A percentile compares a stretch with the other conserved stretches of the same genome.
phyloP scores from a whole-genome alignment of 1,139 yeast species.

The Pichia sp. region DNA sequence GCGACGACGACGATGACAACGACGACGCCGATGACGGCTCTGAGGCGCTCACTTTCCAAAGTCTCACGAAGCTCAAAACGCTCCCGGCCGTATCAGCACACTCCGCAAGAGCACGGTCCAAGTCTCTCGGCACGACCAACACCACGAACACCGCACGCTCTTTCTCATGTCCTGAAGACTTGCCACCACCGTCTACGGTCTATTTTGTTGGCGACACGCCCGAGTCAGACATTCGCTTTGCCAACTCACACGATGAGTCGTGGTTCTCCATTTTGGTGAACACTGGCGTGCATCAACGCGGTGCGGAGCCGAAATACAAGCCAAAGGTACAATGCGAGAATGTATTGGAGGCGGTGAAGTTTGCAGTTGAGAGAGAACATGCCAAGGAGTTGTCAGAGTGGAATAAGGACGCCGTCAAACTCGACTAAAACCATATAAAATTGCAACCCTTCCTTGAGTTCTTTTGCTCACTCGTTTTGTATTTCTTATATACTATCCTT shows the following conservation, averaged over 20 bases:
- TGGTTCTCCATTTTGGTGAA: slow-evolving; percentile 83
- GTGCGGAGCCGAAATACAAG: slow-evolving; percentile 68
- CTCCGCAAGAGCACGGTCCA: no score
- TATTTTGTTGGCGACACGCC: slow-evolving; percentile 94
- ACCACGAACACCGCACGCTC: no score
- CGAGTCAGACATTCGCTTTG: slow-evolving; percentile 81
- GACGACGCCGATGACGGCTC: slow-evolving; percentile 29
- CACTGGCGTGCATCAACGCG: slow-evolving; percentile 81
- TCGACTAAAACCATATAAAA: not conserved
- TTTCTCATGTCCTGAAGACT: no score
- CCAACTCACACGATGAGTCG: slow-evolving; percentile 74
- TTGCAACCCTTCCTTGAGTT: no score
- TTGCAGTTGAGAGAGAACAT: slow-evolving; percentile 78
- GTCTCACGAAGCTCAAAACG: no score
- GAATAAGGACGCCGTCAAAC: slow-evolving; percentile 34
- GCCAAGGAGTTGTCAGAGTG: slow-evolving; percentile 62
- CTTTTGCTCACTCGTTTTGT: no score
- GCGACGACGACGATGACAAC: slow-evolving; percentile 28
- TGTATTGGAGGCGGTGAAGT: slow-evolving; percentile 75
- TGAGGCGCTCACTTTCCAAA: no score
- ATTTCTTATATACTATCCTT: no score
- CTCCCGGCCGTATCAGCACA: no score
- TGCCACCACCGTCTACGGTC: slow-evolving; percentile 80
- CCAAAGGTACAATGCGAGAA: slow-evolving; percentile 69
- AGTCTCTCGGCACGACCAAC: no score